Evolutionary conservation across 2,329 filamentous ascomycete genomes (phyloP), one percentile per base, ranked within the genome.

Genomic region (Endocalyx cinctus): DNA sequence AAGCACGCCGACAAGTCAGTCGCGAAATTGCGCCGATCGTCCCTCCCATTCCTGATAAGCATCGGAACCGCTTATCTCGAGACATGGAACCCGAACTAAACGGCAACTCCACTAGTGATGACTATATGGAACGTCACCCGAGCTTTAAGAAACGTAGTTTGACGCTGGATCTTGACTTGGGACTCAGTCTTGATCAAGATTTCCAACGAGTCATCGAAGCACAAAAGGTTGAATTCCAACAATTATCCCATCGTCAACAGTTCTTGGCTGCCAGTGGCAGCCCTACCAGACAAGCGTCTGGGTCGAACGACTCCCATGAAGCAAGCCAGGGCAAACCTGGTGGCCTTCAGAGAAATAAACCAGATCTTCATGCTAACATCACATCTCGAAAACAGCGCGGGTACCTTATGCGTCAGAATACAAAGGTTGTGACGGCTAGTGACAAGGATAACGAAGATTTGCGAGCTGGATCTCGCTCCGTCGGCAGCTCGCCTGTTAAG

Each of bases 351-450:
- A 41, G 31, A 18, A 10, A 39, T 18, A 50, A 48, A 43, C 29
- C 50, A 47, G 49, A 48, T 43, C 39, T 53, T 37, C 62, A 72
- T 78, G 72, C 82, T 87, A 80, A 87, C 73, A 55, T 67, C 52
- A 72, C 60, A 54, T 52, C 65, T 50, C 69, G 62, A 48, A 72
- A 72, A 79, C 84, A 96, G 89, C 89, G 94, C 69, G 92, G 92
- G 36, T 98, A 98, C 56, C 73, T 97, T 28, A 98, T 97, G 90
- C 82, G 92, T 52, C 90, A 98, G 52, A 98, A 97, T 63, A 97
- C 90, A 4, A 97, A 97, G 62, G 77, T 98, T 34, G 87, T 98
- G 31, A 80, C 94, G 31, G 92, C 92, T n/a, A 94, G 82, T 57
- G 82, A 87, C 59, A 82, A 84, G 45, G 72, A 83, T 42, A 63